Percentiles rank a stretch among this genome's conserved stretches.
Evolutionary conservation across 306 rosid species (phyloP).

Genomic region (Albizia julibrissin): DNA sequence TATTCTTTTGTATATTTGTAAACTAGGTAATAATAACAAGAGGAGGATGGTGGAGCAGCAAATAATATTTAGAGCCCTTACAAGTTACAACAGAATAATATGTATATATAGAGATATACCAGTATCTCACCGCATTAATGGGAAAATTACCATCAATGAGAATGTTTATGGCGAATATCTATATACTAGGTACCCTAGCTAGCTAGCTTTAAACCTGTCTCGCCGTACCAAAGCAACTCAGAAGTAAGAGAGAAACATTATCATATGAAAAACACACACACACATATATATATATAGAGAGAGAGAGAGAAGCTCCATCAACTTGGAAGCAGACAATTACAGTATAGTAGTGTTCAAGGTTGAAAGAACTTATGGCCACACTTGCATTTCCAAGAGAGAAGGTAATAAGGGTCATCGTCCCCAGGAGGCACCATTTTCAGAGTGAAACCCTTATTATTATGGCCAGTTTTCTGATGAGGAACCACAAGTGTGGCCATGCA

Average conservation of each 20-base stretch:
- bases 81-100: not conserved
- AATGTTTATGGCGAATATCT: not conserved
- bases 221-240: not conserved
- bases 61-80: not conserved
- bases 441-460: slow-evolving; percentile 4
- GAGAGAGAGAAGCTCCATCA: not conserved
- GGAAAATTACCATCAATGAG: not conserved
- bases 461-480: slow-evolving; percentile 48
- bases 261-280: not conserved
- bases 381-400: slow-evolving; percentile 84
- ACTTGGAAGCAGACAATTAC: too few relatives aligned
- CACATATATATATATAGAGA: too few relatives aligned
- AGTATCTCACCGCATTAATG: not conserved
- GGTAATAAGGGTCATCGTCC: slow-evolving; percentile 64
- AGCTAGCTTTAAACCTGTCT: not conserved
- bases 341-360: slow-evolving; percentile 38
- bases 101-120: not conserved
- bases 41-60: too few relatives aligned
- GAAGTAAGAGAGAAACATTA: not conserved
- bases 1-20: not conserved
- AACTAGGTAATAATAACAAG: too few relatives aligned
- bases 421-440: slow-evolving; percentile 34
- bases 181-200: not conserved
- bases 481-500: slow-evolving; percentile 73
- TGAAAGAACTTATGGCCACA: slow-evolving; percentile 78